Evolutionary conservation across 306 rosid genomes (phyloP), one percentile per base, ranked within the genome.

Genomic region (Vigna hirtella): DNA sequence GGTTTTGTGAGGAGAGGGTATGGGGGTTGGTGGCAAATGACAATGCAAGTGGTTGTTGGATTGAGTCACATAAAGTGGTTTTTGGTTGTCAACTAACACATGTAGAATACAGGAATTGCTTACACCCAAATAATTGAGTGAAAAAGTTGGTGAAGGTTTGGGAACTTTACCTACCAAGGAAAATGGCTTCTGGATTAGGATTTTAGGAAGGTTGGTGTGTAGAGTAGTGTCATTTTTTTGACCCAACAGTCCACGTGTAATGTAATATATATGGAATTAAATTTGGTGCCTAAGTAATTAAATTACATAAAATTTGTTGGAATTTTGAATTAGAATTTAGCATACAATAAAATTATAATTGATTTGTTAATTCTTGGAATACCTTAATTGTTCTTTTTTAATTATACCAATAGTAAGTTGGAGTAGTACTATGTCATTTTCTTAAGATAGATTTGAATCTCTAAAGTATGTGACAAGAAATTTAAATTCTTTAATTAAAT

Each of bases 21-120:
- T 62, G 67, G 81, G 81, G 87, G 76, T 85, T 86, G 90, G 86
- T 86, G 85, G 7, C 47, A 42, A 42, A 9, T 9, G 47, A 2
- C 47, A 42, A 42, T n/a, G 32, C 42, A 67, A 22, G 81, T 57
- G 85, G 76, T 84, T 76, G 90, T 77, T 84, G 74, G 74, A 81
- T 76, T 85, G 79, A 80, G 59, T 50, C 22, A 4, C 30, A 30
- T 2, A 32, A 74, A 69, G 32, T 6, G 76, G 64, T 66, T 82
- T 63, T 30, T 34, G 56, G 68, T 67, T 74, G 80, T 89, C 85
- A 85, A 83, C 38, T 20, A 50, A 63, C 67, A 51, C 24, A 56
- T 34, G 30, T 72, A 32, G 0, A 43, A 43, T 12, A 11, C 50
- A 2, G 14, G 73, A 49, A 79, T 22, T 72, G 2, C n/a, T 63